Conservation (phyloP, 495 filamentous ascomycete genomes). For the Penicillium cataractarum region DNA sequence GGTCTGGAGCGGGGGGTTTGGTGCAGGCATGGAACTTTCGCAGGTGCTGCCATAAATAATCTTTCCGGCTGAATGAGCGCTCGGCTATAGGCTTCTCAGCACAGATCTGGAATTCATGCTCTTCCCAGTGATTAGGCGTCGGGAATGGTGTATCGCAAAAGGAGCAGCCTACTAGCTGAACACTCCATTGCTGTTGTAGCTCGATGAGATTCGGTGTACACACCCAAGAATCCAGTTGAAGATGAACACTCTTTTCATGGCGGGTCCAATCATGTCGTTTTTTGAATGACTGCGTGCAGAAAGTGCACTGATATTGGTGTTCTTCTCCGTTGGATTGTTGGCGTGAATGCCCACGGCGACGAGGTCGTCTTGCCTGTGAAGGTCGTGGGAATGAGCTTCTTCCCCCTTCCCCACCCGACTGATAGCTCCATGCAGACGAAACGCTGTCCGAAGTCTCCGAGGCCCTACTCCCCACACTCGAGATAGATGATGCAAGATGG, state of each 20-base stretch:
- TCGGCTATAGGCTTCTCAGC: slow-evolving; percentile 64
- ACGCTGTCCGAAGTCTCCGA: slow-evolving; percentile 41
- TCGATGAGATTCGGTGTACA: slow-evolving; percentile 49
- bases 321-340: slow-evolving; percentile 55
- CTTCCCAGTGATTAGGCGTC: slow-evolving; percentile 62
- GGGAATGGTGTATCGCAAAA: slow-evolving; percentile 68
- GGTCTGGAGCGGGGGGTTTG: slow-evolving; percentile 59
- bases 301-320: slow-evolving; percentile 73
- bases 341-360: slow-evolving; percentile 45
- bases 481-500: slow-evolving; percentile 32
- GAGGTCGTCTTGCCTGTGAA: slow-evolving; percentile 15
- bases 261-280: slow-evolving; percentile 86
- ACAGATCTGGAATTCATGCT: slow-evolving; percentile 72
- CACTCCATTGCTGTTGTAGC: slow-evolving; percentile 15
- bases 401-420: slow-evolving; percentile 39
- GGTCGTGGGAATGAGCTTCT: slow-evolving; percentile 25
- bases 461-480: slow-evolving; percentile 35
- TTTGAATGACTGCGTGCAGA: slow-evolving; percentile 78
- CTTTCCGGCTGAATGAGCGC: slow-evolving; percentile 81
- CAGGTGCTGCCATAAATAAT: slow-evolving; percentile 81
- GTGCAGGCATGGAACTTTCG: slow-evolving; percentile 72
- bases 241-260: slow-evolving; percentile 80
- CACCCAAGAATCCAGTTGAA: slow-evolving; percentile 78
- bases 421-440: slow-evolving; percentile 51
- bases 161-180: slow-evolving; percentile 54